A percentile compares a stretch with the other conserved stretches of the same genome.
Evolutionary conservation across 192 early-diverging fungal genomes (phyloP).

Genomic region (Coemansia sp.): DNA sequence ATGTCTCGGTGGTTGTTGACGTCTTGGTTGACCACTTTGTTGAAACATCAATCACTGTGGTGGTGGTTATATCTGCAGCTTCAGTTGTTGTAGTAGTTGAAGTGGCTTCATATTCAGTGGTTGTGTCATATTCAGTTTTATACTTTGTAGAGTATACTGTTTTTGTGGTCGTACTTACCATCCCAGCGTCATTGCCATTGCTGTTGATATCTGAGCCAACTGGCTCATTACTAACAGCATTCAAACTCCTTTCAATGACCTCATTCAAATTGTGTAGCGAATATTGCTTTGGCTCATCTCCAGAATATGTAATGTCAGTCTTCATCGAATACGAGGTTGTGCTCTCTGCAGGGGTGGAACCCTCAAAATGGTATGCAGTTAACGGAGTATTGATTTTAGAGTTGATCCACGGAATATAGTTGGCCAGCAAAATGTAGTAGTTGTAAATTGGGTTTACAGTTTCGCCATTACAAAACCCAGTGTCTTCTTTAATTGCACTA

Average conservation of each 20-base stretch:
- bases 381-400: not conserved
- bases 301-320: not conserved
- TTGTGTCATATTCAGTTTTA: constrained; percentile 2
- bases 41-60: not conserved
- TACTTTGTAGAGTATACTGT: constrained; percentile 3
- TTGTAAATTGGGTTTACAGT: constrained; percentile 9
- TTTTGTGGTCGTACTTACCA: not conserved
- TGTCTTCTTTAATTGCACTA: constrained; percentile 13
- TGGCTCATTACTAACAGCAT: not conserved
- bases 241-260: not conserved
- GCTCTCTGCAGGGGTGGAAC: not conserved
- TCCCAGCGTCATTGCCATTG: too few relatives aligned
- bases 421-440: constrained; percentile 33
- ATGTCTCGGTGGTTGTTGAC: not conserved
- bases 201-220: not conserved
- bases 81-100: not conserved
- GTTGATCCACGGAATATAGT: constrained; percentile 26
- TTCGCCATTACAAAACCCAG: constrained; percentile 5
- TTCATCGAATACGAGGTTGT: not conserved
- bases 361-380: not conserved
- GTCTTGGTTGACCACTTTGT: not conserved
- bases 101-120: not conserved
- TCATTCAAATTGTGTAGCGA: not conserved
- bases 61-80: too few relatives aligned
- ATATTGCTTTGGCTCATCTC: constrained; percentile 2